These are phyloP conservation scores for Sarocladium kiliense DNA, from an alignment of 2,329 filamentous ascomycete genomes.

Conservation along the genomic window DNA sequence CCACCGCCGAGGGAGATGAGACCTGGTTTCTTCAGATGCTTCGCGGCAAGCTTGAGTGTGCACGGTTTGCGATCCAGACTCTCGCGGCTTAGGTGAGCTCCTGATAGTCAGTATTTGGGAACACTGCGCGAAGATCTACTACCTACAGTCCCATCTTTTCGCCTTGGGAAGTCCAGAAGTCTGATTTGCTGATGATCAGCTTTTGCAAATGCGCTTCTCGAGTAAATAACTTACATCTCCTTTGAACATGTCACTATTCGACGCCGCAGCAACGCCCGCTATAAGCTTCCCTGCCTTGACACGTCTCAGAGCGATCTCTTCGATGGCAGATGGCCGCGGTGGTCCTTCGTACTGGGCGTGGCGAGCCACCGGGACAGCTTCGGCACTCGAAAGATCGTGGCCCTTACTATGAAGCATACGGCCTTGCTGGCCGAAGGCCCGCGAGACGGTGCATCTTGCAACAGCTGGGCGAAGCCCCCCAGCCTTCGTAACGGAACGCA, in stretches of 20 bases:
- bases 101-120: neutral
- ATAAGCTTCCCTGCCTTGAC: conserved; percentile 67
- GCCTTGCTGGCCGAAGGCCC: neutral
- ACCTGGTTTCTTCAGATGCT: conserved; percentile 72
- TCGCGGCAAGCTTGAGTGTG: conserved; percentile 78
- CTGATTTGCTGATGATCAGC: conserved; percentile 16
- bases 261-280: conserved; percentile 70
- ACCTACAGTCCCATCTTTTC: conserved; percentile 79
- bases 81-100: conserved; percentile 58
- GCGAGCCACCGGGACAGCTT: conserved; percentile 10
- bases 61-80: conserved; percentile 56
- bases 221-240: conserved; percentile 47
- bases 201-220: neutral
- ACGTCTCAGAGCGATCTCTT: conserved; percentile 37
- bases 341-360: conserved; percentile 9
- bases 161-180: conserved; percentile 63
- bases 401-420: conserved; percentile 1
- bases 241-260: conserved; percentile 81
- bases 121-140: neutral
- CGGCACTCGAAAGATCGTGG: conserved; percentile 1
- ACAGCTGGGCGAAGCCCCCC: neutral
- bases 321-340: conserved; percentile 13
- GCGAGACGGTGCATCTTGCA: neutral
- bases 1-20: conserved; percentile 91
- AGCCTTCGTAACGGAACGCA: neutral